Conservation (phyloP, 768 basidiomycete species). For the Cubamyces sp. region DNA sequence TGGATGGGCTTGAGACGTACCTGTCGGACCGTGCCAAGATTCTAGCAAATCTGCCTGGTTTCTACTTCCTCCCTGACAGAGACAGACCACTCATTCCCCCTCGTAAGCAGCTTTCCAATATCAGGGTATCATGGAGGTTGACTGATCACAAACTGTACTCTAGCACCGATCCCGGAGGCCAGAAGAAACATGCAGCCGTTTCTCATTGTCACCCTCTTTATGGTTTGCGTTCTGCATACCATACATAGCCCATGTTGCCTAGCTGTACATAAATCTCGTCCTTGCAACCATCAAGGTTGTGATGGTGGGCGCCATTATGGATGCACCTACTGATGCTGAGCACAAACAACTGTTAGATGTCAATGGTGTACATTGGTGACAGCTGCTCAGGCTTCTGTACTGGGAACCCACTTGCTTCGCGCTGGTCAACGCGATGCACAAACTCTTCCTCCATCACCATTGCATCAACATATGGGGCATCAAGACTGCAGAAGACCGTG, state of each 20-base stretch:
- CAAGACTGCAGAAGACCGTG: background rate
- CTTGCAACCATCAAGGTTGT: constrained; percentile 1
- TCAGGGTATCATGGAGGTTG: too few relatives aligned
- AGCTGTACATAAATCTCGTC: background rate
- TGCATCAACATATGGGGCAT: constrained; percentile 30
- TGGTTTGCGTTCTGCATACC: constrained; percentile 1
- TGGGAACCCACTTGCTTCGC: constrained; percentile 40
- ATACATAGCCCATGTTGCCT: background rate
- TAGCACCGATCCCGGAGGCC: background rate
- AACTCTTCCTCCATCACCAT: constrained; percentile 40
- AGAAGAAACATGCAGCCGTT: background rate
- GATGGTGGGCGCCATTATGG: background rate
- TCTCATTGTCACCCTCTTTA: constrained; percentile 1
- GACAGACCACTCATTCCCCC: background rate
- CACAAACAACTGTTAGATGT: constrained; percentile 20
- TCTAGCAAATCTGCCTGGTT: background rate
- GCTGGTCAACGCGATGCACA: constrained; percentile 48
- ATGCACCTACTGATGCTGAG: constrained; percentile 18
- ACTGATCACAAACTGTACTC: too few relatives aligned
- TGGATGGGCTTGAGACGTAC: background rate
- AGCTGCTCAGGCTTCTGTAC: constrained; percentile 42
- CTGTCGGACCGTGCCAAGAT: constrained; percentile 11
- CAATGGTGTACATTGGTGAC: constrained; percentile 34
- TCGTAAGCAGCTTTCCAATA: background rate
- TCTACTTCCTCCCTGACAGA: background rate